These are phyloP conservation scores for Pilatotrama ljubarskyi DNA, from an alignment of 768 basidiomycete genomes.

Conservation along the genomic window DNA sequence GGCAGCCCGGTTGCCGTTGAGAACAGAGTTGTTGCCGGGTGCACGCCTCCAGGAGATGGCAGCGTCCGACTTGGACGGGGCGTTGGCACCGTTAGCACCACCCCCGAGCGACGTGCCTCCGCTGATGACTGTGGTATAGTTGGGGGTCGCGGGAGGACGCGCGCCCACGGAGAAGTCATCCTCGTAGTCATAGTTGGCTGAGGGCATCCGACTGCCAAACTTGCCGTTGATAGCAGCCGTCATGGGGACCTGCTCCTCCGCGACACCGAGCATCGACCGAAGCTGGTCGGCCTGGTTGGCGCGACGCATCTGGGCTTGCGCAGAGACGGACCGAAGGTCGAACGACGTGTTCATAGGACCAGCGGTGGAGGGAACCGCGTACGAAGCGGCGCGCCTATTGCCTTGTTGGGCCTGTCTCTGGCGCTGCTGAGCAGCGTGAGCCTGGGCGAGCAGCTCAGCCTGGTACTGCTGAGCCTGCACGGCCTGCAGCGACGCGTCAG, in stretches of 20 bases:
- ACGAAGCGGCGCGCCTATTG: constrained; percentile 50
- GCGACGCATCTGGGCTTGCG: constrained; percentile 64
- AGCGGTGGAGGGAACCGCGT: constrained; percentile 69
- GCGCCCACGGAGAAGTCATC: constrained; percentile 32
- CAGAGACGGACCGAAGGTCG: constrained; percentile 58
- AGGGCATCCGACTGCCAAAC: constrained; percentile 65
- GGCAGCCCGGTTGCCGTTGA: constrained; percentile 61
- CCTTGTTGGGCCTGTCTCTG: constrained; percentile 53
- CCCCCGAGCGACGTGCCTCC: constrained; percentile 71
- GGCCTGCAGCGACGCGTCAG: constrained; percentile 40
- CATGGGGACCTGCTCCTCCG: constrained; percentile 73
- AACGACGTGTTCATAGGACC: constrained; percentile 65
- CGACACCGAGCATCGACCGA: constrained; percentile 56
- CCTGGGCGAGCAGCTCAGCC: constrained; percentile 65
- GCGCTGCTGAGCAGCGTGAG: constrained; percentile 53
- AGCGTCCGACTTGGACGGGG: constrained; percentile 71
- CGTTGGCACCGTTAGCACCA: constrained; percentile 41
- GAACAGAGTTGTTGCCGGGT: constrained; percentile 65
- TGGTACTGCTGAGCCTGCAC: constrained; percentile 78
- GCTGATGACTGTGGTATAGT: constrained; percentile 66
- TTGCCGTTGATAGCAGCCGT: constrained; percentile 76
- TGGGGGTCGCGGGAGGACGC: constrained; percentile 54
- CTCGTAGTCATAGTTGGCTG: constrained; percentile 45
- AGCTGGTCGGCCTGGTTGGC: constrained; percentile 68
- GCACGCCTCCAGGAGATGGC: constrained; percentile 82